Conservation (phyloP, 2,329 filamentous ascomycete species). For the Stagonosporopsis vannaccii region DNA sequence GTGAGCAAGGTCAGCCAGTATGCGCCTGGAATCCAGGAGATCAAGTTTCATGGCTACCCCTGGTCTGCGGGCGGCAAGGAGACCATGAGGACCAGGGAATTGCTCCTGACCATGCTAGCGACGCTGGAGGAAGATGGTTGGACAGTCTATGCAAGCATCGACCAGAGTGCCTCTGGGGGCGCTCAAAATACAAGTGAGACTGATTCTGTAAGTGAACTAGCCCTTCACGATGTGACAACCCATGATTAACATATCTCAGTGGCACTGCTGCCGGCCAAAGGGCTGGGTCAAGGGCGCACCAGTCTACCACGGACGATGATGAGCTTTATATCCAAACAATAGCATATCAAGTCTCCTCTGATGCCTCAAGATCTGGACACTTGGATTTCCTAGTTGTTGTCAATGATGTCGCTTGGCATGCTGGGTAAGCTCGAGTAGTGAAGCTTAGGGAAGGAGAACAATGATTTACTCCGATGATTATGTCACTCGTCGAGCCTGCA, state of each 20-base stretch:
- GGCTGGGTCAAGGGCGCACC: constrained; percentile 31
- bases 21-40: constrained; percentile 32
- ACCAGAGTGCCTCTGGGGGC: constrained; percentile 33
- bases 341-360: not conserved
- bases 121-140: constrained; percentile 49
- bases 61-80: constrained; percentile 43
- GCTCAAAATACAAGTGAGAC: constrained; percentile 26
- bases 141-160: constrained; percentile 51
- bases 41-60: constrained; percentile 47
- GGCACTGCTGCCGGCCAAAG: constrained; percentile 33
- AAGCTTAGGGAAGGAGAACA: no score
- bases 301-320: constrained; percentile 28
- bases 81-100: constrained; percentile 46
- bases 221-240: not conserved
- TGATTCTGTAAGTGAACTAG: constrained; percentile 26
- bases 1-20: constrained; percentile 20
- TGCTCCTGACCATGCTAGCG: constrained; percentile 48
- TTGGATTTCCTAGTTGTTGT: not conserved
- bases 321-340: not conserved
- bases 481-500: not conserved
- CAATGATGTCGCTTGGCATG: not conserved
- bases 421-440: no score
- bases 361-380: not conserved
- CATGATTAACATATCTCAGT: constrained; percentile 15
- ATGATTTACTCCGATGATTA: no score